Conservation (phyloP, 2,329 filamentous ascomycete genomes). For the Penicillium sp. region DNA sequence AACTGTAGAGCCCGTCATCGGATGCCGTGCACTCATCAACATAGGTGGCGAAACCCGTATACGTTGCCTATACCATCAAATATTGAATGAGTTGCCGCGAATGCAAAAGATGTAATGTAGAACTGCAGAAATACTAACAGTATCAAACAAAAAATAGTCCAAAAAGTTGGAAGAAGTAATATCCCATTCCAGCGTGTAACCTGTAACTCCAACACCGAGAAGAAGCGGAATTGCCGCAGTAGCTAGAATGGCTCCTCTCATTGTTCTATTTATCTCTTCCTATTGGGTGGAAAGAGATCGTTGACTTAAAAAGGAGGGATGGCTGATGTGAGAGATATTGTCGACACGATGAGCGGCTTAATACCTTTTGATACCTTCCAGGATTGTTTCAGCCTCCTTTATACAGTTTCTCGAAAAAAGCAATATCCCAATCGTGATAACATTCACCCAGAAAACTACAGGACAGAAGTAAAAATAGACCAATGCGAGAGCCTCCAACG, state of each 20-base stretch:
- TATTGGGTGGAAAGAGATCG: background rate
- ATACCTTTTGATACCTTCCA: no score
- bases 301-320: no score
- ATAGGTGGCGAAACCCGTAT: conserved; percentile 47
- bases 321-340: no score
- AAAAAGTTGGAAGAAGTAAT: conserved; percentile 10
- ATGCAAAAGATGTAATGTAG: background rate
- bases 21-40: conserved; percentile 38
- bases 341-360: no score
- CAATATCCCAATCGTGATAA: no score
- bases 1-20: conserved; percentile 34
- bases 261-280: background rate
- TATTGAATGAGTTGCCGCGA: background rate
- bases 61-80: conserved; percentile 27
- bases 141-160: conserved; percentile 10
- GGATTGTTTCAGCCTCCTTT: no score
- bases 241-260: background rate
- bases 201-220: background rate
- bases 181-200: conserved; percentile 6
- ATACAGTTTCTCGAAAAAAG: no score
- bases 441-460: no score
- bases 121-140: background rate
- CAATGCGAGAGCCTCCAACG: no score
- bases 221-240: background rate
- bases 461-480: no score